Conservation (phyloP, 176 grass and related monocot genomes). For the Thinopyrum elongatum region DNA sequence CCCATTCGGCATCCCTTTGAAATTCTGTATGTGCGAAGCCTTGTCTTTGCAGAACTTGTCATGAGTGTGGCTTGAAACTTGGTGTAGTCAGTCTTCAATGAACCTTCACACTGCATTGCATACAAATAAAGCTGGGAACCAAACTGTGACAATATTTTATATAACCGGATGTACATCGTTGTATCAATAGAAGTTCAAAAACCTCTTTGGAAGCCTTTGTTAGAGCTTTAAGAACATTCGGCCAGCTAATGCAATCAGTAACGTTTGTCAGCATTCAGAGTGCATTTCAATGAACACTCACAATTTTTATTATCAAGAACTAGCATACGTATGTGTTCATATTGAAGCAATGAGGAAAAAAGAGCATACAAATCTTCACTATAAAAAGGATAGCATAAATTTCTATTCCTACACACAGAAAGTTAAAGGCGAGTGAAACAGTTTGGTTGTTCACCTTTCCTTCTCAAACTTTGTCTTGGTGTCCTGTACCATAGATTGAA, state of each 20-base stretch:
- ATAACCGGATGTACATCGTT: neutral
- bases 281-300: conserved; percentile 10
- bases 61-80: conserved; percentile 68
- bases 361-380: neutral
- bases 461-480: conserved; percentile 65
- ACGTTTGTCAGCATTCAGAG: conserved; percentile 17
- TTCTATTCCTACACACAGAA: neutral
- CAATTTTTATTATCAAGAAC: conserved; percentile 1
- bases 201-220: conserved; percentile 86
- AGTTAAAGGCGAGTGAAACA: conserved; percentile 3
- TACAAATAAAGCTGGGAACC: neutral
- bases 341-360: neutral
- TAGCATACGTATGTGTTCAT: neutral
- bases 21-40: conserved; percentile 63
- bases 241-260: conserved; percentile 37
- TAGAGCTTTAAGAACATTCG: conserved; percentile 73
- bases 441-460: conserved; percentile 52
- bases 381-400: neutral
- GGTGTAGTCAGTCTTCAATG: conserved; percentile 75
- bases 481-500: conserved; percentile 61
- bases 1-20: conserved; percentile 59
- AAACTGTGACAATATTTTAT: neutral
- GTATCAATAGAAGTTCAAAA: neutral
- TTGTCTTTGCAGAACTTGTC: conserved; percentile 89
- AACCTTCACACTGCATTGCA: conserved; percentile 61